Percentiles rank a stretch among this genome's conserved stretches.
Evolutionary conservation across 2,329 filamentous ascomycete species (phyloP).

Genomic region (Colletotrichum tofieldiae): DNA sequence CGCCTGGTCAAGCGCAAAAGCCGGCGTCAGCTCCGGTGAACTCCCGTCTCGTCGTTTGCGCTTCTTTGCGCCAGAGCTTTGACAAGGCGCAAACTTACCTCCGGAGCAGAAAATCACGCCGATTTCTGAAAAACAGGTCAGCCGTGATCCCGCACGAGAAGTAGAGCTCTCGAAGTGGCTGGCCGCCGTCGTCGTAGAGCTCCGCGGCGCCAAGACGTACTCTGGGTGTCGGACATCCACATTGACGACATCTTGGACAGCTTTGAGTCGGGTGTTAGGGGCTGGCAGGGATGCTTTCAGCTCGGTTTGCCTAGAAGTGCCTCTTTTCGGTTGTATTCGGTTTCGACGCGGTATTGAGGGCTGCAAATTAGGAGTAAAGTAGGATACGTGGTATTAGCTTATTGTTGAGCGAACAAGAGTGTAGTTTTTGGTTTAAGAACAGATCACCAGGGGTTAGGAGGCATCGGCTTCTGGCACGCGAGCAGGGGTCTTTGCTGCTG

Average conservation of each 20-base stretch:
- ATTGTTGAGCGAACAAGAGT: slow-evolving; percentile 7
- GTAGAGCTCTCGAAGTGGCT: slow-evolving; percentile 1
- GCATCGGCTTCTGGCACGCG: slow-evolving; percentile 34
- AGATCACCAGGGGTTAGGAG: slow-evolving; percentile 42
- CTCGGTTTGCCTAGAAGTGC: background rate
- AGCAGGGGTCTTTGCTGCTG: slow-evolving; percentile 29
- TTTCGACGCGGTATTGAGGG: background rate
- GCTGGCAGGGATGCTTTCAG: background rate
- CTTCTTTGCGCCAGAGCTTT: slow-evolving; percentile 45
- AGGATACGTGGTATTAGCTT: background rate
- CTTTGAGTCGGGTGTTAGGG: background rate
- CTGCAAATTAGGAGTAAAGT: background rate
- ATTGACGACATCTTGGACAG: slow-evolving; percentile 82
- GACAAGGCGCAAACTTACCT: slow-evolving; percentile 74
- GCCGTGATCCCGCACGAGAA: slow-evolving; percentile 39
- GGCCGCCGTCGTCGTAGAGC: slow-evolving; percentile 7
- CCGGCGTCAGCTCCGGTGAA: slow-evolving; percentile 35
- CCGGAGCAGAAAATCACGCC: slow-evolving; percentile 98
- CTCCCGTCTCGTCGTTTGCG: background rate
- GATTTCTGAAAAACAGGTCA: slow-evolving; percentile 78
- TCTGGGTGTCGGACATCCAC: slow-evolving; percentile 97
- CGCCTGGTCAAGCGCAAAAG: slow-evolving; percentile 70
- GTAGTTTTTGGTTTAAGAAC: slow-evolving; percentile 37
- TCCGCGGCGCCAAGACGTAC: slow-evolving; percentile 68
- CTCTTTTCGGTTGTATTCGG: background rate